Conservation (phyloP, 164 flowering plant genomes). For the Magnolia sinica region DNA sequence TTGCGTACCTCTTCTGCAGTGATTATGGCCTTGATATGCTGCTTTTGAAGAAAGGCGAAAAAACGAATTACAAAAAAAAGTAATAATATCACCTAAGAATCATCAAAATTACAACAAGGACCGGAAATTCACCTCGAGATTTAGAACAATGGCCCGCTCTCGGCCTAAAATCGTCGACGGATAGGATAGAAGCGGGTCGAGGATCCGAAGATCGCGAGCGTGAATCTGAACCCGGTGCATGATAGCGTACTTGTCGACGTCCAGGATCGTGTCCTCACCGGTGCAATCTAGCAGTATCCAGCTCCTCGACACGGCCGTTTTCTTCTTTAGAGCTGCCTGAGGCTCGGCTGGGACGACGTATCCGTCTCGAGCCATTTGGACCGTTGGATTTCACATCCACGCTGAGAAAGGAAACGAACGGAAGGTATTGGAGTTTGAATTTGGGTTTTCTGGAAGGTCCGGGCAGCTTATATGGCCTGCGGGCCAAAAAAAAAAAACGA, state of each 20-base stretch:
- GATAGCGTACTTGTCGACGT: constrained; percentile 82
- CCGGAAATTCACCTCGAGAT: constrained; percentile 61
- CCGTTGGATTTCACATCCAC: constrained; percentile 9
- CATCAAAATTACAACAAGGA: background rate
- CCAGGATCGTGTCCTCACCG: constrained; percentile 59
- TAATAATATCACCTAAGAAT: background rate
- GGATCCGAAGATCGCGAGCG: constrained; percentile 88
- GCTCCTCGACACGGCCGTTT: constrained; percentile 54
- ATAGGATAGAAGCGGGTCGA: constrained; percentile 85
- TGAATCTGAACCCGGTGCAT: constrained; percentile 88
- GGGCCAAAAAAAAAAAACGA: too few relatives aligned
- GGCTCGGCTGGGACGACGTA: constrained; percentile 41
- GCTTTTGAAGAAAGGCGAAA: constrained; percentile 8
- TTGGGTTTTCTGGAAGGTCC: background rate
- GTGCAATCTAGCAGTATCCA: constrained; percentile 66
- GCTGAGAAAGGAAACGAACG: background rate
- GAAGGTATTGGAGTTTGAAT: background rate
- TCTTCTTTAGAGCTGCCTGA: constrained; percentile 51
- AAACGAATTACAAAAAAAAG: constrained; percentile 2
- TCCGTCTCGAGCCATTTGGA: constrained; percentile 50
- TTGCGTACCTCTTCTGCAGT: constrained; percentile 82
- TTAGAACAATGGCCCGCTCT: constrained; percentile 80
- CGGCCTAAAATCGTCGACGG: constrained; percentile 97
- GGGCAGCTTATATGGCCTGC: background rate
- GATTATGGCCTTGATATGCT: constrained; percentile 95